Percentiles rank a stretch among this genome's conserved stretches.
Conservation (phyloP, 768 basidiomycete genomes). For the Mrakia frigida region DNA sequence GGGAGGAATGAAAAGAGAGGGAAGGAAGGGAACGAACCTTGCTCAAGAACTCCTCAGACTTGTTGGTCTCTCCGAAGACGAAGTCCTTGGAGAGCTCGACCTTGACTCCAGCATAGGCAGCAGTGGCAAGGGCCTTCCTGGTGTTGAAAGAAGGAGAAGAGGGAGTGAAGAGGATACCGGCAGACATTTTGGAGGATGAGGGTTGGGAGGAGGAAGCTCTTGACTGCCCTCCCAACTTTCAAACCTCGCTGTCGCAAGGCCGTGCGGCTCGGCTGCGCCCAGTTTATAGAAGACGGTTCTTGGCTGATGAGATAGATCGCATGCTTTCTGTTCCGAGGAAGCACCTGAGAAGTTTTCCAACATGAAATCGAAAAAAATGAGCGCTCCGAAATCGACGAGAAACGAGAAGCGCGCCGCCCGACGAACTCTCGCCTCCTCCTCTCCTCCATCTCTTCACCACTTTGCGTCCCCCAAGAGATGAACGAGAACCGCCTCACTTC, state of each 20-base stretch:
- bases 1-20: too few relatives aligned
- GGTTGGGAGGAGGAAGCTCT: neutral
- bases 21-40: slow-evolving; percentile 13
- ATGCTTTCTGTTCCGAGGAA: too few relatives aligned
- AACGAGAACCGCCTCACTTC: neutral
- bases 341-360: too few relatives aligned
- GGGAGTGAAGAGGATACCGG: slow-evolving; percentile 25
- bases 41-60: slow-evolving; percentile 21
- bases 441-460: neutral
- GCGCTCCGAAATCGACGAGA: neutral
- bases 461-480: neutral
- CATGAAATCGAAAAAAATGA: too few relatives aligned
- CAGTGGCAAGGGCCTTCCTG: slow-evolving; percentile 10
- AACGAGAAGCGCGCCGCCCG: neutral
- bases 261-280: too few relatives aligned
- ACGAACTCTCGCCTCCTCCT: neutral
- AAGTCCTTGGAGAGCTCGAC: slow-evolving; percentile 11
- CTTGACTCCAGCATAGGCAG: slow-evolving; percentile 20
- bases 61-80: slow-evolving; percentile 29
- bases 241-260: too few relatives aligned
- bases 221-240: too few relatives aligned
- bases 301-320: too few relatives aligned
- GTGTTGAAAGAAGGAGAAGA: slow-evolving; percentile 24
- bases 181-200: slow-evolving; percentile 14
- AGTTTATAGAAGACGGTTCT: too few relatives aligned